These are phyloP conservation scores for Alternaria longipes DNA, from an alignment of 2,329 filamentous ascomycete genomes.

Conservation along the genomic window DNA sequence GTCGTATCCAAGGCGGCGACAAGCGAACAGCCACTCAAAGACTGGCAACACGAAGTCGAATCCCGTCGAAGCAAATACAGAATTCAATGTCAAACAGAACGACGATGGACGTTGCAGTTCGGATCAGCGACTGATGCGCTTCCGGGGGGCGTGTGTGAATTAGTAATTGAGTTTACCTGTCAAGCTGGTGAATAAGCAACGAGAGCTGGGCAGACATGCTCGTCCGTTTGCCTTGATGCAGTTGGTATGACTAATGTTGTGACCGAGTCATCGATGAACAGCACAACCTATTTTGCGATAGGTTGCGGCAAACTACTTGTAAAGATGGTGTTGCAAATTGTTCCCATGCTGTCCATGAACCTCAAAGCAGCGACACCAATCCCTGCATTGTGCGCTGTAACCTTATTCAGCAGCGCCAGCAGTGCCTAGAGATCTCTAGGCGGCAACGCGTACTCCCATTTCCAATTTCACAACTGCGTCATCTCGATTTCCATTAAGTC, in stretches of 20 bases:
- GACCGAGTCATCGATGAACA: neutral
- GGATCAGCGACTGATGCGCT: constrained; percentile 12
- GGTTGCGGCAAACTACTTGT: neutral
- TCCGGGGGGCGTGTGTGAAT: constrained; percentile 14
- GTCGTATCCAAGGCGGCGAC: constrained; percentile 9
- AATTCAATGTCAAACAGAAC: constrained; percentile 2
- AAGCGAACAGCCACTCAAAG: constrained; percentile 10
- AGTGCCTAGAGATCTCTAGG: neutral
- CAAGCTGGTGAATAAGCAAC: constrained; percentile 21
- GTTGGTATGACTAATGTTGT: neutral
- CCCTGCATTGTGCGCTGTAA: neutral
- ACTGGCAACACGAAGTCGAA: constrained; percentile 13
- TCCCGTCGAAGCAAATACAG: neutral
- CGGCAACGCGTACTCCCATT: neutral
- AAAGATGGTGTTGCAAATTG: neutral
- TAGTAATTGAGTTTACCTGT: constrained; percentile 19
- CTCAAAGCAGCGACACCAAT: neutral
- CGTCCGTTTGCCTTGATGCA: neutral
- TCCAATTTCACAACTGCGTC: constrained; percentile 9
- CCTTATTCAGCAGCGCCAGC: neutral
- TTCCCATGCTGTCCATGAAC: neutral
- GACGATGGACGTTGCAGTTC: constrained; percentile 12
- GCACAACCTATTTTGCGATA: neutral
- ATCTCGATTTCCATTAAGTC: neutral
- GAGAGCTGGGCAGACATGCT: neutral